These are phyloP conservation scores for Amanita molliuscula DNA, from an alignment of 768 basidiomycete genomes.

Conservation along the genomic window DNA sequence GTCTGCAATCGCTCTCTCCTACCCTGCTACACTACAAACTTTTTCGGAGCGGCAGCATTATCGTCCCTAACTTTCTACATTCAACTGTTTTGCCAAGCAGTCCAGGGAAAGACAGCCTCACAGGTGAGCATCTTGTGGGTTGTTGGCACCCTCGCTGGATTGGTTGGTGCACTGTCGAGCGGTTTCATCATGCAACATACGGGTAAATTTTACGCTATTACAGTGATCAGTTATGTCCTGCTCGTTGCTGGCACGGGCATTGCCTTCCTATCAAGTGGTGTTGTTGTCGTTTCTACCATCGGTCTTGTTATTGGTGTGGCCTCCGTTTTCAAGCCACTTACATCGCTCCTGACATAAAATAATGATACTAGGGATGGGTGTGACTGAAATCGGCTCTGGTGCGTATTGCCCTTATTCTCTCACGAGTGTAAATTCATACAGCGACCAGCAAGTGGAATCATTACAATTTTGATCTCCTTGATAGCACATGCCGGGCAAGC, in stretches of 20 bases:
- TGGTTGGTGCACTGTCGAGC: conserved; percentile 38
- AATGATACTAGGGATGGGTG: conserved; percentile 18
- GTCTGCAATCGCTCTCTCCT: conserved; percentile 38
- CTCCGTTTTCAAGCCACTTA: not conserved
- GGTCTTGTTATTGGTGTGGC: conserved; percentile 32
- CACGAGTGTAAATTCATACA: not conserved
- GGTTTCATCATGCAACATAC: conserved; percentile 49
- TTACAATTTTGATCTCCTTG: conserved; percentile 47
- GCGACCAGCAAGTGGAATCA: conserved; percentile 35
- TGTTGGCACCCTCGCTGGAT: conserved; percentile 31
- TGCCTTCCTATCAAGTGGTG: conserved; percentile 30
- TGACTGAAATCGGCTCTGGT: conserved; percentile 33
- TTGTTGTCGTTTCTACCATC: conserved; percentile 22
- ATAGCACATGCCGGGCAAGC: conserved; percentile 53
- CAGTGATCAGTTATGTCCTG: conserved; percentile 28
- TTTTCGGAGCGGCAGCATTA: conserved; percentile 38
- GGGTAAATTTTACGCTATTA: conserved; percentile 45
- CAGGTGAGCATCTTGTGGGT: conserved; percentile 44
- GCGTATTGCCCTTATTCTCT: not conserved
- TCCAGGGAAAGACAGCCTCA: conserved; percentile 33
- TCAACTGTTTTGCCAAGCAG: conserved; percentile 50
- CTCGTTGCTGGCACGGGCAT: conserved; percentile 28
- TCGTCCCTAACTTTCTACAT: conserved; percentile 42
- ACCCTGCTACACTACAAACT: conserved; percentile 46
- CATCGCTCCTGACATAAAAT: not conserved